Base-by-base conservation (phyloP, 768 basidiomycete species). In the Mycena capillaripes region DNA sequence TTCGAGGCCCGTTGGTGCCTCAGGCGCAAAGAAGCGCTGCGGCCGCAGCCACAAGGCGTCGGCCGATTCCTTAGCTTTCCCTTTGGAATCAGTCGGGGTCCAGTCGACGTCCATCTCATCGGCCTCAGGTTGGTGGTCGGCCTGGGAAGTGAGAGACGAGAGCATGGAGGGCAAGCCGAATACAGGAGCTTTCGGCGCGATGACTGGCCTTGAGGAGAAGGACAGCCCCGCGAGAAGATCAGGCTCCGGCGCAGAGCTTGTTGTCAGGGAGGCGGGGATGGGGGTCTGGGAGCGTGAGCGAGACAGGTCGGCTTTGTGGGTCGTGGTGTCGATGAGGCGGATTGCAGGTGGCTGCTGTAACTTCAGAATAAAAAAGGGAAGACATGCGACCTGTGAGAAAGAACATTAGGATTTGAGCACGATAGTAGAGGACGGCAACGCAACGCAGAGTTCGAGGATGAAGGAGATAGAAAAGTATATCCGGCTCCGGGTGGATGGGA, bases 1-100 rank as follows among this genome's bases (percentile, higher is more conserved):
- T 79, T 95, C 93, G 10, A 95, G 85, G 17, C 93, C 93, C 0
- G 93, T 95, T 0, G 93, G 92, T 71, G 89, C 88, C 78, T 94
- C 93, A 0, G 93, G 93, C 19, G 92, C 88, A 74, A 94, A 95
- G 78, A 94, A 95, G 17, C 87, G 86, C 75, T 94, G 93, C 4
- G 91, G 93, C 6, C 90, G 88, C 59, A 95, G 76, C 89, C 88
- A 91, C 29, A 82, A 79, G 10, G 84, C 84, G 63, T 88, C 85
- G 23, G 86, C 81, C 19, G 81, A 76, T 8, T 72, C 72, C 34
- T 81, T 77, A 44, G 77, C 72, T 50, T 72, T 62, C 10, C 68
- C 71, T 75, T 82, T 76, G 69, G 81, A 79, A 70, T 84, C 83
- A 1, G 90, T 90, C 0, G 94, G 93, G 16, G 86, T 87, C 93